These are phyloP conservation scores for Hypoxylon cercidicola DNA, from an alignment of 495 filamentous ascomycete species.

Conservation along the genomic window DNA sequence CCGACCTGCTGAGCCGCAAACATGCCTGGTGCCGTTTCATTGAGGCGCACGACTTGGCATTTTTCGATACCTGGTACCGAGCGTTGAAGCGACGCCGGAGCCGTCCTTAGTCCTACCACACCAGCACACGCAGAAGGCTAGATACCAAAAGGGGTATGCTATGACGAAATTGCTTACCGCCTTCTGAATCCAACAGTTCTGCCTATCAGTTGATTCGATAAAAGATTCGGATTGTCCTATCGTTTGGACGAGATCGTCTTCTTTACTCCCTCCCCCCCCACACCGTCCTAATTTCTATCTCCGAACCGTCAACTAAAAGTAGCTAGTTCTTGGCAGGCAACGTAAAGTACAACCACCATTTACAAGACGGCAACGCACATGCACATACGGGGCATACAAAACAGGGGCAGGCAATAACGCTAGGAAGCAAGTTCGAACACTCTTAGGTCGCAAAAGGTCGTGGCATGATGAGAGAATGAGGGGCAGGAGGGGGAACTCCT, in stretches of 20 bases:
- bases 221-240: constrained; percentile 34
- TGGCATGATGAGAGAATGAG: constrained; percentile 5
- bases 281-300: constrained; percentile 37
- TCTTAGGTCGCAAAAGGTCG: neutral
- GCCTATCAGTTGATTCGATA: constrained; percentile 22
- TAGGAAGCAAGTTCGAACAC: neutral
- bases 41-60: constrained; percentile 33
- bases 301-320: constrained; percentile 16
- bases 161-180: constrained; percentile 39
- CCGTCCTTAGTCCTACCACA: neutral
- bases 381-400: neutral
- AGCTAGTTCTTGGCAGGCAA: constrained; percentile 28
- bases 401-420: neutral
- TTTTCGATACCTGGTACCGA: constrained; percentile 12
- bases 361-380: neutral
- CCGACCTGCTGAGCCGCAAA: constrained; percentile 37
- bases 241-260: neutral
- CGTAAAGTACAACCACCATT: neutral
- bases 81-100: no score
- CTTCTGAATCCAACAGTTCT: constrained; percentile 6
- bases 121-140: neutral
- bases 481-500: constrained; percentile 7
- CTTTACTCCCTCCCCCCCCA: constrained; percentile 5
- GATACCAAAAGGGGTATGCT: neutral
- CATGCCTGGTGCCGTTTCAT: constrained; percentile 28